Base-by-base conservation (phyloP, 441 rosid species). In the Erodium chrysanthum region DNA sequence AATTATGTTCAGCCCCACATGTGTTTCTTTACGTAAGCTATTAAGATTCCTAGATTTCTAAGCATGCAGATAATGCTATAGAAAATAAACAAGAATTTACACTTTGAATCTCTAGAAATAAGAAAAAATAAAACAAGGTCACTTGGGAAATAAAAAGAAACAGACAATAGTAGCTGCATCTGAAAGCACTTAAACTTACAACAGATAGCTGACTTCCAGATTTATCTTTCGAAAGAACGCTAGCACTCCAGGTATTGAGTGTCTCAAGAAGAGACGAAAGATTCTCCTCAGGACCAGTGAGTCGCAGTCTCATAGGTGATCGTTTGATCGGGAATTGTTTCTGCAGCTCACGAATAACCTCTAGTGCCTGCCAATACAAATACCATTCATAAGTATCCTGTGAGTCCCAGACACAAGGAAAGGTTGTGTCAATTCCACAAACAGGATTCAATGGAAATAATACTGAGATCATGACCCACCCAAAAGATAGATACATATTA, bases 271-370 rank as follows among this genome's bases (percentile, higher is more conserved):
- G 88, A 61, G 85, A 66, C 17, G 86, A 52, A 37, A 76, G 71
- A 72, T 76, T 83, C 20, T 78, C 79, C 37, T 75, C 77, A 22
- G 89, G 76, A 64, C 86, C 74, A 50, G 79, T 78, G 71, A 94
- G 86, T 54, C 89, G 85, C 29, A 91, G 74, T 75, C 94, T 85
- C 97, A 94, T 94, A 1, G 99, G 96, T 72, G 98, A 86, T 40
- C 99, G 81, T 73, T 86, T 89, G 56, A 94, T 81, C 0, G 99
- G 99, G 70, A 83, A 94, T 18, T 89, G 91, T 82, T 91, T 88
- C 77, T 94, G 92, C 77, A 94, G 89, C 84, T 94, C 92, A 37
- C 92, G 92, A 64, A 94, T 94, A 67, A 94, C 89, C 69, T 91
- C 99, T 35, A 94, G 81, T 2, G 99, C 96, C 97, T 91, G 77